These are phyloP conservation scores for Volvox africanus DNA, from an alignment of 139 green algal genomes.

Conservation along the genomic window DNA sequence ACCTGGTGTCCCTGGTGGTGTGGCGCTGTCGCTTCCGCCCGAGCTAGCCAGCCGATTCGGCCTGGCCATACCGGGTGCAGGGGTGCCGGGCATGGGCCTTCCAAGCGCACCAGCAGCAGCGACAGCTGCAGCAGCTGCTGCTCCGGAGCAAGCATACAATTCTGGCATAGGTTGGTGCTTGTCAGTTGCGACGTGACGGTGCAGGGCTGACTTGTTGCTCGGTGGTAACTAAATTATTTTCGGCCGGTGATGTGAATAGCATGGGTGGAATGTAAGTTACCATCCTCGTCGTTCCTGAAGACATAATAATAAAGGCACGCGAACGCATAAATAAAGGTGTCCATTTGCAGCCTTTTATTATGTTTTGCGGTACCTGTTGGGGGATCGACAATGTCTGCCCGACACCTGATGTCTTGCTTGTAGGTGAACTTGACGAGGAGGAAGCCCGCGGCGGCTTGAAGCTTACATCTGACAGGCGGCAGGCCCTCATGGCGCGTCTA, in stretches of 20 bases:
- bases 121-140: neutral
- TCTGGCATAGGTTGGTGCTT: constrained; percentile 24
- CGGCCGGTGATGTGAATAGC: no score
- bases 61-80: constrained; percentile 11
- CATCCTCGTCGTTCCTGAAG: no score
- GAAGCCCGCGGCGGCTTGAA: constrained; percentile 74
- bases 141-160: neutral
- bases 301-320: no score
- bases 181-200: no score
- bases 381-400: no score
- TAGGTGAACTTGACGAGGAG: constrained; percentile 74
- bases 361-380: no score
- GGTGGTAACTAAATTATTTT: no score
- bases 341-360: no score
- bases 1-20: neutral
- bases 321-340: no score
- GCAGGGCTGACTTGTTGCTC: no score
- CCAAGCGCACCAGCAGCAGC: neutral
- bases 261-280: no score
- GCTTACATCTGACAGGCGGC: constrained; percentile 78
- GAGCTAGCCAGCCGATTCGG: constrained; percentile 30
- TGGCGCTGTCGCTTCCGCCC: constrained; percentile 6
- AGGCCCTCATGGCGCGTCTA: constrained; percentile 89
- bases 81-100: neutral
- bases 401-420: neutral